Conservation (phyloP, 139 green algal genomes). For the Micromonas commoda region DNA sequence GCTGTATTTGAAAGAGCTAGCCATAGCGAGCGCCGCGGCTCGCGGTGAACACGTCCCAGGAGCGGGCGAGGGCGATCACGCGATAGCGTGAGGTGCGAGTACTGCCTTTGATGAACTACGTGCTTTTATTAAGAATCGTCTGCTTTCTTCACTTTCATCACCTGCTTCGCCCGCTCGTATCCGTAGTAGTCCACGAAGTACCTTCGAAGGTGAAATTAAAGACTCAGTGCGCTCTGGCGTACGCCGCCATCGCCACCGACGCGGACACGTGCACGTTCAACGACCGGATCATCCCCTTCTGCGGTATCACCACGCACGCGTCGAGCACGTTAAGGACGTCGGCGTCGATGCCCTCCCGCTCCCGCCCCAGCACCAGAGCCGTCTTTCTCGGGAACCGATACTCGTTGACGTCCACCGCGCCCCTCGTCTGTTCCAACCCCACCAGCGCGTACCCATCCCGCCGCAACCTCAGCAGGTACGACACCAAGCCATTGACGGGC, state of each 20-base stretch:
- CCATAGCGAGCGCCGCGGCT: constrained; percentile 40
- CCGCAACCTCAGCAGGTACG: constrained; percentile 57
- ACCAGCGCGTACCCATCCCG: constrained; percentile 57
- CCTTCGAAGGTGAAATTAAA: too few species aligned
- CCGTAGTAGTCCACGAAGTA: too few species aligned
- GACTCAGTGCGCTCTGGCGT: background rate
- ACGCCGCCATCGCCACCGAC: constrained; percentile 51
- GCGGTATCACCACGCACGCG: constrained; percentile 71
- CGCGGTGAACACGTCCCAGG: too few species aligned
- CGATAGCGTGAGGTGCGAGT: too few species aligned
- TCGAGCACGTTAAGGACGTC: constrained; percentile 54
- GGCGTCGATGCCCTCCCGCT: constrained; percentile 63
- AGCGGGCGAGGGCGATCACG: too few species aligned
- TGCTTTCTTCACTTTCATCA: too few species aligned
- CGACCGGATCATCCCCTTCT: constrained; percentile 68
- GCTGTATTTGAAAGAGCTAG: constrained; percentile 46
- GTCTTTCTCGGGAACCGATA: constrained; percentile 47
- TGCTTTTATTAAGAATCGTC: too few species aligned
- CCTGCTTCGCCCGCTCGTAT: too few species aligned
- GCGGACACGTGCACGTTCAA: constrained; percentile 84
- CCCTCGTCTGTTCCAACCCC: constrained; percentile 72
- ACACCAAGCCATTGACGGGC: constrained; percentile 44
- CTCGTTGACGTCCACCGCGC: constrained; percentile 40
- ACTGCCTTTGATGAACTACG: too few species aligned
- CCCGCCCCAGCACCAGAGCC: constrained; percentile 71